Percentiles rank a stretch among this genome's conserved stretches.
These are phyloP conservation scores for Pogostemon cablin DNA, from an alignment of 257 asterid species.

Conservation along the genomic window DNA sequence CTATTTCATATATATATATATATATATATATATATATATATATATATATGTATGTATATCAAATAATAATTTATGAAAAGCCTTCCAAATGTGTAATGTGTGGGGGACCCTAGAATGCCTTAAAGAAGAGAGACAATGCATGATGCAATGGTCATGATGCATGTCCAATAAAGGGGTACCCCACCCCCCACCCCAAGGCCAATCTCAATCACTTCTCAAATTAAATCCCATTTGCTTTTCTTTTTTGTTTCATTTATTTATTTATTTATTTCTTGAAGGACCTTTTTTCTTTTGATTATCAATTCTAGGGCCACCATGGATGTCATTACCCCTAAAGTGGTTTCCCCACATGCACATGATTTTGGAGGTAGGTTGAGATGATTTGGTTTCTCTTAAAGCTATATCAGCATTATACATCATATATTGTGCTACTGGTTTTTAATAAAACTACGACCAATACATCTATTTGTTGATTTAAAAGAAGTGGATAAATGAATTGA, in stretches of 20 bases:
- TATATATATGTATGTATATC: too few relatives aligned
- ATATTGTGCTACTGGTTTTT: background rate
- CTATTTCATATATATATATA: too few relatives aligned
- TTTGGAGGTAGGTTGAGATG: conserved; percentile 23
- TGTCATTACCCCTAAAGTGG: conserved; percentile 40
- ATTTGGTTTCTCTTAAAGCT: conserved; percentile 24
- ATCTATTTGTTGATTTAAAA: too few relatives aligned
- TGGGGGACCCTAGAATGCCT: conserved; percentile 44
- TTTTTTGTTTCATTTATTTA: conserved; percentile 23
- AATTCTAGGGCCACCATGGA: conserved; percentile 33
- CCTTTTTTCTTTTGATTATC: background rate
- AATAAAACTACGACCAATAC: too few relatives aligned
- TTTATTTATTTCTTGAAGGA: background rate
- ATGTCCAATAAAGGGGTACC: conserved; percentile 66
- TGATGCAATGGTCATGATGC: conserved; percentile 71
- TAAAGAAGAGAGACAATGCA: conserved; percentile 66
- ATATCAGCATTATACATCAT: background rate
- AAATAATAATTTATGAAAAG: background rate
- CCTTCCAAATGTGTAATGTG: background rate
- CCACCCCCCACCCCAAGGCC: conserved; percentile 24
- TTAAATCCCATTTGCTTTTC: conserved; percentile 42
- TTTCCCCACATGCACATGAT: conserved; percentile 47
- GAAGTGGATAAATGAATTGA: too few relatives aligned
- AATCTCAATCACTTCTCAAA: conserved; percentile 55
- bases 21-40: too few relatives aligned